Evolutionary conservation across 148 eudicot species (phyloP), one percentile per base, ranked within the genome.

Genomic region (Talinum fruticosum): DNA sequence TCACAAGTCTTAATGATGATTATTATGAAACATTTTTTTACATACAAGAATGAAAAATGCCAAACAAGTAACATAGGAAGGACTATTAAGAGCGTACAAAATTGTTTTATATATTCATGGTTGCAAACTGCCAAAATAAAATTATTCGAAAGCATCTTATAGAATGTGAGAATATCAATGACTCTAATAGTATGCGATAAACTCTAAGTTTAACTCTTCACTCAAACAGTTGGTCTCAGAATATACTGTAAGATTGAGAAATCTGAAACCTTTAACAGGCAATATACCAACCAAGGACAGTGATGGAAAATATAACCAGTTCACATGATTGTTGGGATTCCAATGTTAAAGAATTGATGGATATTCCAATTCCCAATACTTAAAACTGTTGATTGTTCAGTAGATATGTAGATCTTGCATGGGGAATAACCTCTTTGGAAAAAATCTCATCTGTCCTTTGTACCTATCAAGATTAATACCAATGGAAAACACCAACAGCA

Each of bases 1-100:
- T 37, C 8, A 18, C 64, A 47, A 78, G 74, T 37, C 35, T 72
- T 66, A 36, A 61, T 8, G 32, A 80, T 69, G 33, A 29, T 29
- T 29, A 19, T 44, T 24, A 78, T 6, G 21, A 18, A 72, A 21
- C 28, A 23, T 13, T 30, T 26, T 70, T 7, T 49, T 37, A 78
- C 24, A 45, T 49, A 59, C 15, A 59, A 71, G 2, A 26, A 62
- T 28, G 7, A 8, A 62, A 28, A n/a, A 29, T 28, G 51, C 35
- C 53, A 15, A 59, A 66, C 62, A 49, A 64, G 32, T 7, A 38
- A 30, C 49, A 19, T 15, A 62, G 32, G 30, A 62, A 12, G 4
- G 12, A 41, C 47, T 41, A 41, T 57, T 57, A 57, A 28, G 34
- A 62, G 66, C 34, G 10, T 10, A 29, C 14, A 4, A 13, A 37